A percentile compares a stretch with the other conserved stretches of the same genome.
phyloP scores from a whole-genome alignment of 1,139 yeast species.

The Groenewaldozyma sp. region DNA sequence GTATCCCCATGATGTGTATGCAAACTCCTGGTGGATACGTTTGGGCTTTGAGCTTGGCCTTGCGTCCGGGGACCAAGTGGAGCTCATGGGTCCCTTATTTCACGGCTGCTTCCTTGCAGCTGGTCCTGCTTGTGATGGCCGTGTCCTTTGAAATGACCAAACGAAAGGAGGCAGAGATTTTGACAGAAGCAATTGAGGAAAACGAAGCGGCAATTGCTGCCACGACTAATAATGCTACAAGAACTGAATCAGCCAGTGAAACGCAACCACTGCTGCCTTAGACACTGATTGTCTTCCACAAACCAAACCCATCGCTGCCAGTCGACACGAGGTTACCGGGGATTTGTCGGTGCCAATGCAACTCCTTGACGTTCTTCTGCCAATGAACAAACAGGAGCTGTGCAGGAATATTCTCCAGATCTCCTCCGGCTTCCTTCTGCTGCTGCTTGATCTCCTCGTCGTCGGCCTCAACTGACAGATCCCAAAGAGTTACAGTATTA shows the following conservation, averaged over 20 bases:
- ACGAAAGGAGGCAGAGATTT: background rate
- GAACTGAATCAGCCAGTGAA: background rate
- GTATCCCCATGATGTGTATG: constrained; percentile 72
- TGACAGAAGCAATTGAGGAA: background rate
- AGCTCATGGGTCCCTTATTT: constrained; percentile 79
- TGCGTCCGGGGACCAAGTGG: constrained; percentile 75
- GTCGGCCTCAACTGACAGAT: constrained; percentile 24
- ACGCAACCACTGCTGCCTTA: constrained; percentile 24
- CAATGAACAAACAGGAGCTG: constrained; percentile 94
- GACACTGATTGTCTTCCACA: constrained; percentile 96
- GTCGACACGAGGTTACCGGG: constrained; percentile 94
- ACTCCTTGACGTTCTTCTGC: constrained; percentile 97
- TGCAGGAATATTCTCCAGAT: constrained; percentile 85
- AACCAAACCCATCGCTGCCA: constrained; percentile 88
- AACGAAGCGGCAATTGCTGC: background rate
- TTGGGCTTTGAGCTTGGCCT: constrained; percentile 62
- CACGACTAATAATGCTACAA: background rate
- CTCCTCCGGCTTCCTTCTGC: constrained; percentile 36
- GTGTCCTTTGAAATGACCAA: constrained; percentile 32
- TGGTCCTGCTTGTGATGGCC: constrained; percentile 43
- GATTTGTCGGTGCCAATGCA: constrained; percentile 94
- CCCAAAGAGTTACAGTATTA: constrained; percentile 92
- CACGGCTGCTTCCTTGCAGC: constrained; percentile 63
- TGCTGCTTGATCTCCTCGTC: constrained; percentile 24
- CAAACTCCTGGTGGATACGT: constrained; percentile 87